phyloP scores from a whole-genome alignment of 2,329 filamentous ascomycete genomes.

The Neopestalotiopsis clavispora region DNA sequence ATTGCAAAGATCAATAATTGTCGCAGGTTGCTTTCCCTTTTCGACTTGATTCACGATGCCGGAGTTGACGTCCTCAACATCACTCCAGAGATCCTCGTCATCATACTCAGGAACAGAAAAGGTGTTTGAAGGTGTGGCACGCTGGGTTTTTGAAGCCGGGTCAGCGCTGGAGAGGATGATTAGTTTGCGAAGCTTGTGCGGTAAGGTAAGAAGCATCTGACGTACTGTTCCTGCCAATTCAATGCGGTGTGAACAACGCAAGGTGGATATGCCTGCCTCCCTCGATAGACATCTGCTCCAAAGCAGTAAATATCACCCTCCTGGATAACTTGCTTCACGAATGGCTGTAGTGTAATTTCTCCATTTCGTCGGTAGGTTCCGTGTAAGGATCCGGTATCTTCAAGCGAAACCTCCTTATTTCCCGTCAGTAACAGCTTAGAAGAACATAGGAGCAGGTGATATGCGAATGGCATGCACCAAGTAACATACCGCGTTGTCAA shows the following conservation, averaged over 20 bases:
- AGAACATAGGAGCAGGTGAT: not conserved
- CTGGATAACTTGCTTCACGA: slow-evolving; percentile 26
- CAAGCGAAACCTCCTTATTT: slow-evolving; percentile 52
- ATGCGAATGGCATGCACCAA: slow-evolving; percentile 19
- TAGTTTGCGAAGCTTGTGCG: not conserved
- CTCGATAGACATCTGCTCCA: slow-evolving; percentile 44
- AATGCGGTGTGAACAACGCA: slow-evolving; percentile 41
- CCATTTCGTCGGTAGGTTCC: slow-evolving; percentile 52
- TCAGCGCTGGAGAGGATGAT: not conserved
- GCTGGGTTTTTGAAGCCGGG: not conserved
- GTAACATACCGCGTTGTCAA: slow-evolving; percentile 46
- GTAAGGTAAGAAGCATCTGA: not conserved
- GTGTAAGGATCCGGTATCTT: slow-evolving; percentile 56
- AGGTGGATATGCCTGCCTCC: slow-evolving; percentile 41
- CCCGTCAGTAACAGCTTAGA: slow-evolving; percentile 43
- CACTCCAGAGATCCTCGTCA: slow-evolving; percentile 6
- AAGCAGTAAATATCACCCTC: slow-evolving; percentile 44
- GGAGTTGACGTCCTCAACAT: not conserved
- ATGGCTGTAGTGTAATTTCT: slow-evolving; percentile 28
- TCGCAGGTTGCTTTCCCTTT: not conserved
- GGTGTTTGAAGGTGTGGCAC: slow-evolving; percentile 10
- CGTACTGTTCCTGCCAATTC: slow-evolving; percentile 19
- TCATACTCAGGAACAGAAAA: slow-evolving; percentile 15
- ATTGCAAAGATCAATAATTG: not conserved
- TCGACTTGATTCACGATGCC: not conserved